Conservation (phyloP, 441 rosid genomes). For the Rhodomyrtus psidioides region DNA sequence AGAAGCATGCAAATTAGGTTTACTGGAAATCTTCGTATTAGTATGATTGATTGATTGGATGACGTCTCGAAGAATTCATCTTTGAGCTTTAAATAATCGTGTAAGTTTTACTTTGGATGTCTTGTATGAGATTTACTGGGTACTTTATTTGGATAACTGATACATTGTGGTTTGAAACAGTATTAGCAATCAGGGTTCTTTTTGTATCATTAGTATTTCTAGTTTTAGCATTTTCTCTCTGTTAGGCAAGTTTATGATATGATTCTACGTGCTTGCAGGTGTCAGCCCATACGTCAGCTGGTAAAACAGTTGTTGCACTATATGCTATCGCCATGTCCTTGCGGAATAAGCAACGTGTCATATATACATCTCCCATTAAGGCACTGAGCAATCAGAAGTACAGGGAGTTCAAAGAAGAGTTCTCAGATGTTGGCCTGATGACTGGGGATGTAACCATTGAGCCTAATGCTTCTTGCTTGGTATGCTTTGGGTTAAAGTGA, state of each 20-base stretch:
- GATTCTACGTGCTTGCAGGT: slow-evolving; percentile 28
- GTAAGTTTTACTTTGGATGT: neutral
- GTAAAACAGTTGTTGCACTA: slow-evolving; percentile 90
- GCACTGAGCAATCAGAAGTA: slow-evolving; percentile 95
- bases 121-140: neutral
- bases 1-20: neutral
- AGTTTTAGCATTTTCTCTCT: neutral
- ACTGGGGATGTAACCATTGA: slow-evolving; percentile 97
- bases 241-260: neutral
- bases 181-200: neutral
- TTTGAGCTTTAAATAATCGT: neutral
- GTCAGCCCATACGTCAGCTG: slow-evolving; percentile 99
- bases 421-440: slow-evolving; percentile 98
- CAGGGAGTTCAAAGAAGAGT: slow-evolving; percentile 96
- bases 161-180: neutral
- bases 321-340: slow-evolving; percentile 97
- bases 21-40: neutral
- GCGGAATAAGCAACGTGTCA: slow-evolving; percentile 78
- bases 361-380: slow-evolving; percentile 95
- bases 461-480: slow-evolving; percentile 94
- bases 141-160: neutral
- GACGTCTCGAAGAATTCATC: neutral
- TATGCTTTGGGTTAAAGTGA: slow-evolving; percentile 13
- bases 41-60: neutral
- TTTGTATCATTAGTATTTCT: neutral